Evolutionary conservation across 2,329 filamentous ascomycete species (phyloP).

Genomic region (Calycina marina): DNA sequence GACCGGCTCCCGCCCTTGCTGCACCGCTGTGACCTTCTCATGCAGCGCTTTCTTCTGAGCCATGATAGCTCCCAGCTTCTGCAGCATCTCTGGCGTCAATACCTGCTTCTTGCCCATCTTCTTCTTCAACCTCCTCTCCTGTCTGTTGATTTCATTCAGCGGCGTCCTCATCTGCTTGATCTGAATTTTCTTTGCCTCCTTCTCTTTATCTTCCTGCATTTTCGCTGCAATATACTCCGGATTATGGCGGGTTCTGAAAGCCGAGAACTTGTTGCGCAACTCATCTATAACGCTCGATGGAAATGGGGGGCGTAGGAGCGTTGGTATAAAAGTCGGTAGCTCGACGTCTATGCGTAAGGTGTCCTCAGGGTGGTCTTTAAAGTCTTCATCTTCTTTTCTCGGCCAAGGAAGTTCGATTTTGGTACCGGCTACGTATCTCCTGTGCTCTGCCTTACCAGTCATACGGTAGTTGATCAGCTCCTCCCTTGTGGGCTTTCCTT

Average conservation of each 20-base stretch:
- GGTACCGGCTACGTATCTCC: constrained; percentile 52
- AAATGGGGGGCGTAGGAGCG: constrained; percentile 63
- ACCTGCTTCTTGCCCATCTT: constrained; percentile 19
- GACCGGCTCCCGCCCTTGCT: constrained; percentile 4
- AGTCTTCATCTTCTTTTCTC: constrained; percentile 31
- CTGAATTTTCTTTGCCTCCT: constrained; percentile 21
- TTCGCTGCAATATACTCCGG: constrained; percentile 54
- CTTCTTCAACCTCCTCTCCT: constrained; percentile 12
- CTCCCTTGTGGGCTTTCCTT: constrained; percentile 33
- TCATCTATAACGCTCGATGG: constrained; percentile 69
- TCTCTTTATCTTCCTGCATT: constrained; percentile 39
- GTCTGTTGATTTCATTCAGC: constrained; percentile 19
- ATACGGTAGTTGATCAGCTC: constrained; percentile 33
- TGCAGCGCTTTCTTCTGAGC: constrained; percentile 14
- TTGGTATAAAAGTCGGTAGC: constrained; percentile 62
- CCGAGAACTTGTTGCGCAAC: constrained; percentile 68
- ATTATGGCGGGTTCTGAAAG: constrained; percentile 70
- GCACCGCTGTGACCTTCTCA: constrained; percentile 9
- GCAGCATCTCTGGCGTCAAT: constrained; percentile 19
- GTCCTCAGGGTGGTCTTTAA: constrained; percentile 46
- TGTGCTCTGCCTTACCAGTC: constrained; percentile 33
- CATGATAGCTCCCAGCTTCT: constrained; percentile 21
- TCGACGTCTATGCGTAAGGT: constrained; percentile 67
- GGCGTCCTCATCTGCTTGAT: constrained; percentile 20
- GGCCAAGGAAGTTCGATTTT: constrained; percentile 70